Percentiles rank a stretch among this genome's conserved stretches.
Conservation (phyloP, 2,329 filamentous ascomycete species). For the Paraphoma sp. region DNA sequence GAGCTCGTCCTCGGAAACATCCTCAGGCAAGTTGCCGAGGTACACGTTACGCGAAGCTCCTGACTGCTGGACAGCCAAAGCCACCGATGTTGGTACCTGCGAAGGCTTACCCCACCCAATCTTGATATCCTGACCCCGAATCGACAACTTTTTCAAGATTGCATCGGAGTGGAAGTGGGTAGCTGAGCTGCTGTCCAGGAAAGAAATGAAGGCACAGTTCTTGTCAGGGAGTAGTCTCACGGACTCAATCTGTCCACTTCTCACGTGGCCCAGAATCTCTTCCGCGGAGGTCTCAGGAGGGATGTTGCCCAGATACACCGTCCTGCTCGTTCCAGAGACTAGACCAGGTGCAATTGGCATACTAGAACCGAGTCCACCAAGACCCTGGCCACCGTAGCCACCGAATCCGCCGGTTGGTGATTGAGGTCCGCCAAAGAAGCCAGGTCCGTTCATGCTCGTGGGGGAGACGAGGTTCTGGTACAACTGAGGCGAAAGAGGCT, state of each 20-base stretch:
- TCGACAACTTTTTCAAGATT: constrained; percentile 98
- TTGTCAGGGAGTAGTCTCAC: constrained; percentile 95
- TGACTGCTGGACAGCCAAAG: constrained; percentile 96
- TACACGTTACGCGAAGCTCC: constrained; percentile 97
- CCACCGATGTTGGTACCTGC: constrained; percentile 95
- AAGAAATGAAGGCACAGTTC: constrained; percentile 99
- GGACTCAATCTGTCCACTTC: constrained; percentile 98
- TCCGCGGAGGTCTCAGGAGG: constrained; percentile 97
- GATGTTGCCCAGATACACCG: constrained; percentile 97
- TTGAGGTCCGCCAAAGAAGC: constrained; percentile 81
- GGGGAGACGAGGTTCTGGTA: constrained; percentile 89
- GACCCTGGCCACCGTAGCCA: constrained; percentile 65
- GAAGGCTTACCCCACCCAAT: constrained; percentile 99
- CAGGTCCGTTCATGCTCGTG: constrained; percentile 79
- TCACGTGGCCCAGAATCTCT: constrained; percentile 94
- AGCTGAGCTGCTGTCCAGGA: constrained; percentile 94
- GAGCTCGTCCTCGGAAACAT: constrained; percentile 88
- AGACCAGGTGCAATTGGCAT: constrained; percentile 80
- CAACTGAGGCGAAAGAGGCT: constrained; percentile 76
- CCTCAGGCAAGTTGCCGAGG: constrained; percentile 89
- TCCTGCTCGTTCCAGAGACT: constrained; percentile 89
- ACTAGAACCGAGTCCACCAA: constrained; percentile 72
- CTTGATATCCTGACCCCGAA: constrained; percentile 99
- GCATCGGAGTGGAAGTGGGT: constrained; percentile 99
- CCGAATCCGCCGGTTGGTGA: constrained; percentile 82